Percentiles rank a stretch among this genome's conserved stretches.
Conservation (phyloP, 768 basidiomycete genomes). For the Kwoniella dendrophila region DNA sequence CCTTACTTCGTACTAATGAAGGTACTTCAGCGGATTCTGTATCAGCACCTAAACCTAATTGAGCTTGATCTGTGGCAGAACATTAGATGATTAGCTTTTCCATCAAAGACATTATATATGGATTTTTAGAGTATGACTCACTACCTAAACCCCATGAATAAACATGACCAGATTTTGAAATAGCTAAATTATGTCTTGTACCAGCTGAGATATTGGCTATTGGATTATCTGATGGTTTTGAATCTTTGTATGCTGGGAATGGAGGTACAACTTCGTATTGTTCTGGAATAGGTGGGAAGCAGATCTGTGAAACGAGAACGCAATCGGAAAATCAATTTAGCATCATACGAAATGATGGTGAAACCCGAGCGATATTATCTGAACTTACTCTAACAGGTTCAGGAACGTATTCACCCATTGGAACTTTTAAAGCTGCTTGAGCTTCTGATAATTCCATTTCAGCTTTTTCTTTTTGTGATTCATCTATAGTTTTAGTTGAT, state of each 20-base stretch:
- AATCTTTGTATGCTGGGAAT: conserved; percentile 49
- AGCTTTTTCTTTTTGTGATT: conserved; percentile 35
- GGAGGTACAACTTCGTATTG: conserved; percentile 52
- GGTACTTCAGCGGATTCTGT: conserved; percentile 55
- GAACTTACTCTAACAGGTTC: conserved; percentile 52
- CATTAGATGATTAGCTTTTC: too few species aligned
- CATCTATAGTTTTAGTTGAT: conserved; percentile 28
- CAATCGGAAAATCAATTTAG: conserved; percentile 9
- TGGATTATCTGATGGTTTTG: conserved; percentile 42
- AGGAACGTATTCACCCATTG: conserved; percentile 54
- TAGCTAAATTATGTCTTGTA: conserved; percentile 57
- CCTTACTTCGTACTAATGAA: conserved; percentile 53
- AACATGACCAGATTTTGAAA: conserved; percentile 56
- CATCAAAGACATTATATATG: background rate
- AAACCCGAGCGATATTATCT: background rate
- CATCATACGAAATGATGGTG: background rate
- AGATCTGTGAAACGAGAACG: conserved; percentile 42
- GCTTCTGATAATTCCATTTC: conserved; percentile 41
- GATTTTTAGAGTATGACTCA: conserved; percentile 35
- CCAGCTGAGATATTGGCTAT: conserved; percentile 57
- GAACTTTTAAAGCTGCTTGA: conserved; percentile 37
- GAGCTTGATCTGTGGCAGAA: conserved; percentile 37
- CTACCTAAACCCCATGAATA: conserved; percentile 59
- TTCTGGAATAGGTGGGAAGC: conserved; percentile 58
- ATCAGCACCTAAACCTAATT: conserved; percentile 58